A percentile compares a stretch with the other conserved stretches of the same genome.
Conservation (phyloP, 2,329 filamentous ascomycete genomes). For the Fusarium sp. region DNA sequence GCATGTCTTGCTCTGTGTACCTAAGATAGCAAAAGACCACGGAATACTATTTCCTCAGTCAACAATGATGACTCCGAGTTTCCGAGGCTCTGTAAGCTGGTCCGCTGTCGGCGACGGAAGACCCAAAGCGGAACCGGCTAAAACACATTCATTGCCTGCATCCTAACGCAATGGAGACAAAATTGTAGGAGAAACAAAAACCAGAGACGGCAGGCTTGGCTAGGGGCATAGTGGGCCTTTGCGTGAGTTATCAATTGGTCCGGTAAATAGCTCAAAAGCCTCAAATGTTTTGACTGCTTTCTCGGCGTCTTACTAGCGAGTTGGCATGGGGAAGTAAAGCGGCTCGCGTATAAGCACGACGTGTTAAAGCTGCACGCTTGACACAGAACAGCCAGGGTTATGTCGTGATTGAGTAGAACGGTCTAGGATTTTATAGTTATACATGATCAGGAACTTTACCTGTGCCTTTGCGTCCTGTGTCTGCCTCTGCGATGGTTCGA, state of each 20-base stretch:
- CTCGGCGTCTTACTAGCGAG: slow-evolving; percentile 28
- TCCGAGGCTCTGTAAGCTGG: slow-evolving; percentile 19
- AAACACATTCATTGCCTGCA: slow-evolving; percentile 12
- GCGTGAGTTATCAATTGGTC: slow-evolving; percentile 32
- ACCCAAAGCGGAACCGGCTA: slow-evolving; percentile 30
- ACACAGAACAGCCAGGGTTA: not conserved
- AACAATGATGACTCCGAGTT: slow-evolving; percentile 13
- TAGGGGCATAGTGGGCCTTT: slow-evolving; percentile 18
- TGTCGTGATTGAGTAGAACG: not conserved
- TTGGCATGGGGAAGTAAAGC: slow-evolving; percentile 12
- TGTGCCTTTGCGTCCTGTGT: not conserved
- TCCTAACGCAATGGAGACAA: slow-evolving; percentile 4
- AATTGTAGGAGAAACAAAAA: slow-evolving; percentile 17
- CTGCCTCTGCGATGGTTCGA: slow-evolving; percentile 15
- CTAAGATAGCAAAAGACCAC: slow-evolving; percentile 63
- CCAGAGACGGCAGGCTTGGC: slow-evolving; percentile 16
- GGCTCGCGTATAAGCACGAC: not conserved
- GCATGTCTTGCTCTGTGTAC: slow-evolving; percentile 51
- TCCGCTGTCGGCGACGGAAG: slow-evolving; percentile 43
- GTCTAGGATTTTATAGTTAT: slow-evolving; percentile 6
- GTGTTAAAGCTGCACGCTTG: slow-evolving; percentile 15
- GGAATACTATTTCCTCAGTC: slow-evolving; percentile 65
- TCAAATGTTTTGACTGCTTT: slow-evolving; percentile 2
- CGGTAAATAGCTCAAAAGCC: slow-evolving; percentile 30
- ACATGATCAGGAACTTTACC: slow-evolving; percentile 7